Percentiles rank a stretch among this genome's conserved stretches.
phyloP scores from a whole-genome alignment of 106 monocot genomes.

The Allium fistulosum region DNA sequence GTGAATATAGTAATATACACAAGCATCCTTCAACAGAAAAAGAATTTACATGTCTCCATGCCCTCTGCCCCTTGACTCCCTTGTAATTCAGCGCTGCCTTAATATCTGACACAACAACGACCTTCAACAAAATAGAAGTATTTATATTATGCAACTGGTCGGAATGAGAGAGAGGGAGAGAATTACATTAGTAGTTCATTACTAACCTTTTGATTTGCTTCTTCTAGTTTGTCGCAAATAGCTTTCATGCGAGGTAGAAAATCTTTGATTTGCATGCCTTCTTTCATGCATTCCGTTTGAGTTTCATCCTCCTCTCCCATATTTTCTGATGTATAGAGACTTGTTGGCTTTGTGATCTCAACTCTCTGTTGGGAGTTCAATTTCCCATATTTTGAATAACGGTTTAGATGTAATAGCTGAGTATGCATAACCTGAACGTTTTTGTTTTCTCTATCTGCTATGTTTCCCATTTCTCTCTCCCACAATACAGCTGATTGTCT shows the following conservation, averaged over 20 bases:
- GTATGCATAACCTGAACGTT: constrained; percentile 22
- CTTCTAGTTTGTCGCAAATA: constrained; percentile 63
- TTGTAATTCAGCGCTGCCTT: constrained; percentile 54
- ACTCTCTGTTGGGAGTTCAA: constrained; percentile 57
- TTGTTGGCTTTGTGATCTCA: constrained; percentile 44
- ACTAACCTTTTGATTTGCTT: constrained; percentile 50
- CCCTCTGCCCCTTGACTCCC: constrained; percentile 38
- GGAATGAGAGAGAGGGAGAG: neutral
- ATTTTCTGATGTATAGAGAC: neutral
- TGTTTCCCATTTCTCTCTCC: constrained; percentile 30
- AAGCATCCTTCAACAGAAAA: neutral
- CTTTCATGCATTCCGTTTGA: constrained; percentile 20
- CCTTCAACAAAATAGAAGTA: constrained; percentile 19
- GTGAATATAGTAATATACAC: too few relatives aligned
- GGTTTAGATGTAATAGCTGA: constrained; percentile 44
- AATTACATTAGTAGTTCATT: neutral
- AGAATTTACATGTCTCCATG: constrained; percentile 64
- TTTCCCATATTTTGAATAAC: constrained; percentile 42
- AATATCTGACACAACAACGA: constrained; percentile 50
- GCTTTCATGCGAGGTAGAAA: constrained; percentile 65
- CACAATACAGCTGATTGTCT: constrained; percentile 52
- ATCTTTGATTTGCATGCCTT: constrained; percentile 48
- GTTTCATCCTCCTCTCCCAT: constrained; percentile 1
- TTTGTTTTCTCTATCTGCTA: constrained; percentile 19
- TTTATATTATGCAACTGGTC: neutral